These are phyloP conservation scores for Aspergillus sp. DNA, from an alignment of 2,329 filamentous ascomycete genomes.

Conservation along the genomic window DNA sequence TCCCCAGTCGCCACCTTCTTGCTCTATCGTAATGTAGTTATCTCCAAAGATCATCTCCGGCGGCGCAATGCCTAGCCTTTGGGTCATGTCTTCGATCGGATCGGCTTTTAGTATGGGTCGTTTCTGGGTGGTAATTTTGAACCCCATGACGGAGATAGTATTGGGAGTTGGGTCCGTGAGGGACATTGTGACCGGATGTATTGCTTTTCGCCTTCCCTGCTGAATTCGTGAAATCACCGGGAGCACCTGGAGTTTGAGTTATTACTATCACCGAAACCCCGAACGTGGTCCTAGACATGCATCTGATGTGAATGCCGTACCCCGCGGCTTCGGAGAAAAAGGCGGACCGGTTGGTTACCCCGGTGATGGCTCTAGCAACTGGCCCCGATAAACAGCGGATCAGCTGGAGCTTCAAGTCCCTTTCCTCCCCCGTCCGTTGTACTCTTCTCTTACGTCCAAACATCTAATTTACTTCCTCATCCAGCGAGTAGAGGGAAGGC, in stretches of 20 bases:
- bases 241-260: not conserved
- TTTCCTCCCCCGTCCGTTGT: conserved; percentile 10
- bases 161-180: conserved; percentile 46
- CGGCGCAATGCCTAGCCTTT: conserved; percentile 76
- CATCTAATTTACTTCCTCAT: not conserved
- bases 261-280: not conserved
- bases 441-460: not conserved
- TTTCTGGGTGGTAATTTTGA: conserved; percentile 79
- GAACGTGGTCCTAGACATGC: not conserved
- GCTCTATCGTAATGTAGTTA: conserved; percentile 75
- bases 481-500: not conserved
- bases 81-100: conserved; percentile 82
- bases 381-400: conserved; percentile 18
- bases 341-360: conserved; percentile 31
- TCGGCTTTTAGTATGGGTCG: conserved; percentile 90
- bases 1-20: conserved; percentile 72
- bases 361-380: conserved; percentile 18
- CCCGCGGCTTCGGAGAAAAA: conserved; percentile 35
- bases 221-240: not conserved
- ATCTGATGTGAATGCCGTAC: conserved; percentile 6
- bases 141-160: conserved; percentile 64
- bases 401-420: conserved; percentile 7
- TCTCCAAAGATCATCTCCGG: conserved; percentile 99
- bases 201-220: conserved; percentile 10
- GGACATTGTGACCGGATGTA: conserved; percentile 57